Base-by-base conservation (phyloP, 2,329 filamentous ascomycete species). In the Bretziella fagacearum region DNA sequence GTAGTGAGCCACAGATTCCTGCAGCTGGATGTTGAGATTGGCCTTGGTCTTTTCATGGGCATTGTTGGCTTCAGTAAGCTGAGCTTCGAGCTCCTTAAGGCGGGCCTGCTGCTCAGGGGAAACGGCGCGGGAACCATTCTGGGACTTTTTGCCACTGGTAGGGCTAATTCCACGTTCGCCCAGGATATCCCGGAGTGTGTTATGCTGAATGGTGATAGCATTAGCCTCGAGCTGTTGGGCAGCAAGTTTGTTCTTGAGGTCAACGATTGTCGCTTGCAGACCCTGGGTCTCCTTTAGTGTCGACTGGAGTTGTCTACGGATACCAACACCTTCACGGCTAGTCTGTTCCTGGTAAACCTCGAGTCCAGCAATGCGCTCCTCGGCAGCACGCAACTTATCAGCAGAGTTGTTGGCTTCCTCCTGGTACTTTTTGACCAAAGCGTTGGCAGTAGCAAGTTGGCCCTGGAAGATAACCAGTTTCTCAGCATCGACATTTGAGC, bases 311-410 rank as follows among this genome's bases (percentile, higher is more conserved):
- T 96, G 89, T 58, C 91, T 80, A 47, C 91, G 78, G 54, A 96
- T 85, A 29, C 79, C 77, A 47, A 98, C 77, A 42, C 86, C 86
- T 62, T 98, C 93, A 37, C 91, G 77, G 62, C 87, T 96, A 3
- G 87, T 82, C 63, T 98, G 91, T 59, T 98, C 91, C 63, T 98
- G 91, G 60, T 96, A 96, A 23, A 86, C 84, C 61, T 98, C 91
- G 3, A 98, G 72, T 5, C 91, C 91, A 4, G 91, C 93, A 60
- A 98, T 96, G 35, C 91, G 79, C 65, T 96, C 93, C 63, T 98
- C 93, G 3, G 91, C 91, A 50, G 81, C 81, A 46, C 91, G 81
- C 46, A 98, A 70, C 59, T 87, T 93, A 58, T 95, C 86, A 0
- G 85, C 81, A 2, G 87, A 86, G 22, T 71, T 65, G 60, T 98